Evolutionary conservation across 169 alveolate genomes (phyloP).

Genomic region (Perkinsus olseni): DNA sequence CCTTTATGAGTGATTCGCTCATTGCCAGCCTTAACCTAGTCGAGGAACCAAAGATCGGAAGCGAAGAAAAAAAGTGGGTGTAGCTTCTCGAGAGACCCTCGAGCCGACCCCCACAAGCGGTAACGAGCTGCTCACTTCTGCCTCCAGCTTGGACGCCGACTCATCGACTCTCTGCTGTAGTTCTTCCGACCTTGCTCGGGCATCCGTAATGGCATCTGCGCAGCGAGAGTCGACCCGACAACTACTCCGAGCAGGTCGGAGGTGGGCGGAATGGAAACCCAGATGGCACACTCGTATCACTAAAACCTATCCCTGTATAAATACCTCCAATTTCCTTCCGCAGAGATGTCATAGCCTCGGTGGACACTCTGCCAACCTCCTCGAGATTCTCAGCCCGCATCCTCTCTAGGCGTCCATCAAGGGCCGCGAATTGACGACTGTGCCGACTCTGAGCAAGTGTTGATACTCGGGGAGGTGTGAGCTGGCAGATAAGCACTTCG

Average conservation of each 20-base stretch:
- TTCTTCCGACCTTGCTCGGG: not conserved
- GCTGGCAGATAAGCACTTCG: too few relatives aligned
- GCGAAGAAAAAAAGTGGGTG: too few relatives aligned
- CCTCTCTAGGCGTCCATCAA: not conserved
- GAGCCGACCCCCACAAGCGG: not conserved
- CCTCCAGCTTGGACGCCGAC: not conserved
- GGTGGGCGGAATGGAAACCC: too few relatives aligned
- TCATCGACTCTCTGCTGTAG: not conserved
- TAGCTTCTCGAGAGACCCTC: too few relatives aligned
- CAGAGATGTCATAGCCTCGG: not conserved
- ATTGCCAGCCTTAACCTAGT: not conserved
- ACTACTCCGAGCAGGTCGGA: too few relatives aligned
- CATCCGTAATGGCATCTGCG: not conserved
- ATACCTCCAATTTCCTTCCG: not conserved
- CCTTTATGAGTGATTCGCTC: not conserved
- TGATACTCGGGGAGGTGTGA: too few relatives aligned
- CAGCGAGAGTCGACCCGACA: too few relatives aligned
- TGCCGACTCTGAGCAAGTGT: too few relatives aligned
- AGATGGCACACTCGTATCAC: too few relatives aligned
- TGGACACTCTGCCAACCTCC: not conserved
- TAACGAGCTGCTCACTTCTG: not conserved
- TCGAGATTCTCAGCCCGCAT: not conserved
- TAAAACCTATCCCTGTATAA: too few relatives aligned
- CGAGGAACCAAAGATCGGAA: too few relatives aligned
- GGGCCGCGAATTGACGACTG: not conserved